These are phyloP conservation scores for Apiospora saccharicola DNA, from an alignment of 2,329 filamentous ascomycete species.

Conservation along the genomic window DNA sequence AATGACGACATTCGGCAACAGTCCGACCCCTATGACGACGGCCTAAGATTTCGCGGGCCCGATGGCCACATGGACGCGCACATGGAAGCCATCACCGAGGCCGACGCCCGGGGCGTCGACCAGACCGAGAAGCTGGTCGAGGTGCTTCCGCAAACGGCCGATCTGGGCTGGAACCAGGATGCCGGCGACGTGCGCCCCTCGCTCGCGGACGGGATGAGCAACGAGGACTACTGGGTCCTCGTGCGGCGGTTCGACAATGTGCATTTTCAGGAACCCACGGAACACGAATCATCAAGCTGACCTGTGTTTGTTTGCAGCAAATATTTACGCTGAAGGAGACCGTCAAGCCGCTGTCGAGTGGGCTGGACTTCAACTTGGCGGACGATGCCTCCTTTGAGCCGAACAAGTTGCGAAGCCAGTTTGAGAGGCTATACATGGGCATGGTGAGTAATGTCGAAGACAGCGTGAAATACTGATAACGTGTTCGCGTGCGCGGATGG, in stretches of 20 bases:
- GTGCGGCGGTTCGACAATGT: slow-evolving; percentile 78
- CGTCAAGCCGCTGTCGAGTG: slow-evolving; percentile 64
- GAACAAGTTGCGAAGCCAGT: slow-evolving; percentile 78
- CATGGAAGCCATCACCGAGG: slow-evolving; percentile 49
- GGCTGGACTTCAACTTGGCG: slow-evolving; percentile 80
- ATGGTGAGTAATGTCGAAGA: no score
- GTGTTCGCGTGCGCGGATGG: no score
- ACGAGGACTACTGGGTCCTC: slow-evolving; percentile 79
- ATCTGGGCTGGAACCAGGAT: slow-evolving; percentile 74
- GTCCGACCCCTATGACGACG: not conserved
- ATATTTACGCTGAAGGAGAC: slow-evolving; percentile 74
- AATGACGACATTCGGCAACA: not conserved
- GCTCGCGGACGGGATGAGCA: slow-evolving; percentile 71
- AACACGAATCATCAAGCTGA: slow-evolving; percentile 34
- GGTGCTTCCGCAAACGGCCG: slow-evolving; percentile 59
- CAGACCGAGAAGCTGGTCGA: slow-evolving; percentile 55
- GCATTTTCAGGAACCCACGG: slow-evolving; percentile 21
- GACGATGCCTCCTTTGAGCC: slow-evolving; percentile 86
- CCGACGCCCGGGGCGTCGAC: slow-evolving; percentile 52
- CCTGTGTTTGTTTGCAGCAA: slow-evolving; percentile 48
- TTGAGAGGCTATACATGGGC: slow-evolving; percentile 84
- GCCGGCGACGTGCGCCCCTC: slow-evolving; percentile 62
- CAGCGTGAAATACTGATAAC: no score
- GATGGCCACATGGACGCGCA: slow-evolving; percentile 48
- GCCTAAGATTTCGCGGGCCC: slow-evolving; percentile 26